phyloP scores from a whole-genome alignment of 2,329 filamentous ascomycete species.

The Ascochyta viciae-villosae region DNA sequence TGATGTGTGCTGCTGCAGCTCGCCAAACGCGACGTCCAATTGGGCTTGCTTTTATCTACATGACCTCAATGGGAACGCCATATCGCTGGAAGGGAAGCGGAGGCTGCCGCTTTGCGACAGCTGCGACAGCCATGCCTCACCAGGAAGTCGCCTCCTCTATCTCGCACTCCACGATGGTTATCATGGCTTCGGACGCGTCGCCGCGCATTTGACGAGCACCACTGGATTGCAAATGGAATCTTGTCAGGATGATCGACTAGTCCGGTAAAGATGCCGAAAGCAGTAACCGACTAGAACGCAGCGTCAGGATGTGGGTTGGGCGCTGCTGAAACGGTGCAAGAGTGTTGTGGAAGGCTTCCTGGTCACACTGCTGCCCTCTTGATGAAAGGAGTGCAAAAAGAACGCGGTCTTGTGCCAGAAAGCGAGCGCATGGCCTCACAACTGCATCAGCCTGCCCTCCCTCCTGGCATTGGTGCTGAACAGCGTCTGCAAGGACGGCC shows the following conservation, averaged over 20 bases:
- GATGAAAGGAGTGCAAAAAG: constrained; percentile 3
- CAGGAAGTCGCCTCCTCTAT: constrained; percentile 22
- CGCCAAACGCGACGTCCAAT: constrained; percentile 14
- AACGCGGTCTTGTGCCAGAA: constrained; percentile 3
- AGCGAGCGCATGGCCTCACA: background rate
- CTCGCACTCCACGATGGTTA: constrained; percentile 10
- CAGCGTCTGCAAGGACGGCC: constrained; percentile 15
- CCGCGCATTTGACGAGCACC: constrained; percentile 9
- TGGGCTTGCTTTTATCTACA: constrained; percentile 16
- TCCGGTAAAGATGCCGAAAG: constrained; percentile 8
- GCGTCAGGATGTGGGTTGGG: constrained; percentile 7
- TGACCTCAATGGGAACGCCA: constrained; percentile 7
- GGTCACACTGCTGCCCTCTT: constrained; percentile 7
- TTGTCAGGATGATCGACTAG: constrained; percentile 23
- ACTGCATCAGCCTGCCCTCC: constrained; percentile 4
- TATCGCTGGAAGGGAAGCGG: constrained; percentile 15
- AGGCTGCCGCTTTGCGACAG: constrained; percentile 13
- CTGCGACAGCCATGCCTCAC: constrained; percentile 14
- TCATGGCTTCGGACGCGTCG: constrained; percentile 10
- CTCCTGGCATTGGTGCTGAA: background rate
- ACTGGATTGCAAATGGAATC: constrained; percentile 32
- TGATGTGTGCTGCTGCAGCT: constrained; percentile 13
- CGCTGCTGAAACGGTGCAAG: constrained; percentile 12
- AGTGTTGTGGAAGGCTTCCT: constrained; percentile 2
- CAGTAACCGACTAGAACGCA: constrained; percentile 19